Conservation (phyloP, 345 rosid species). For the Leavenworthia alabamica region DNA sequence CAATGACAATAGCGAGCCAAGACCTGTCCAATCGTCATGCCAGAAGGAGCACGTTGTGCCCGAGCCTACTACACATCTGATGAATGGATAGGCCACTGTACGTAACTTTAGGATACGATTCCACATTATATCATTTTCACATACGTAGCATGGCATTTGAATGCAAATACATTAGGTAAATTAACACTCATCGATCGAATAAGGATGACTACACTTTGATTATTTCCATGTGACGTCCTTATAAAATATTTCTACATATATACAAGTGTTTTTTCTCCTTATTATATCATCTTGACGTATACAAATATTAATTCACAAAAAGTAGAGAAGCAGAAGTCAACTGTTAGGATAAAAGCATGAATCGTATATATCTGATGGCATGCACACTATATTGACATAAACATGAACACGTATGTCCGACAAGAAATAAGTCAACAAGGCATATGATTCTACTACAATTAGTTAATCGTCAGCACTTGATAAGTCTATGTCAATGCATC, state of each 20-base stretch:
- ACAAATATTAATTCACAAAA: constrained; percentile 12
- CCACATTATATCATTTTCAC: not conserved
- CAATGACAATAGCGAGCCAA: too few species aligned
- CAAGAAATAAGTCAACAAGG: constrained; percentile 29
- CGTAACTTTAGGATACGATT: too few species aligned
- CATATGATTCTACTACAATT: constrained; percentile 30
- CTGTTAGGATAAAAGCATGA: constrained; percentile 20
- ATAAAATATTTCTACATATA: not conserved
- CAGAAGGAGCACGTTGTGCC: too few species aligned
- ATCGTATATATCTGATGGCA: constrained; percentile 1
- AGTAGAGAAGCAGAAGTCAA: constrained; percentile 26
- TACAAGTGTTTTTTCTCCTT: not conserved
- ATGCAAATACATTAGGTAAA: not conserved
- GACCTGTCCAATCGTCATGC: too few species aligned
- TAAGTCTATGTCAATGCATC: constrained; percentile 20
- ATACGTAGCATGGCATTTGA: not conserved
- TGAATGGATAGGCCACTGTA: too few species aligned
- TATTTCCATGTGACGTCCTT: constrained; percentile 14
- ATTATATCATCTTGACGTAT: constrained; percentile 8
- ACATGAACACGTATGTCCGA: constrained; percentile 16
- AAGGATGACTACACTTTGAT: not conserved
- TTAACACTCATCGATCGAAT: constrained; percentile 1
- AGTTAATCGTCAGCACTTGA: constrained; percentile 22
- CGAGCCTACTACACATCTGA: too few species aligned
- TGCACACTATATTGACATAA: constrained; percentile 3